Evolutionary conservation across 108 stramenopile species (phyloP), one percentile per base, ranked within the genome.

Genomic region (Cyclostephanos invisitatus): DNA sequence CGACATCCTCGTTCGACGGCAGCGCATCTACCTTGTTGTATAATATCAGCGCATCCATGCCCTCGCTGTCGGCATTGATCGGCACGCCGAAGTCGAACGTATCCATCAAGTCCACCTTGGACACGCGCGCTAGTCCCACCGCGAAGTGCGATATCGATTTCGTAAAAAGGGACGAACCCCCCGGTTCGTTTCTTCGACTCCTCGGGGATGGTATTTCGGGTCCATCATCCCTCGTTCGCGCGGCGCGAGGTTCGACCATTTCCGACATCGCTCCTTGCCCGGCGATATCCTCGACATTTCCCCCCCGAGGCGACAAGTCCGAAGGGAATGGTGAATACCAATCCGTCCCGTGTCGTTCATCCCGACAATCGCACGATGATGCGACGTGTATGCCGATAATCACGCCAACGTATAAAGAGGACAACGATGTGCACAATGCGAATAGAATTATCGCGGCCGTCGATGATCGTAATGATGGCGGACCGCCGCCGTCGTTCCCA

Each of bases 31-130:
- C 29, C 17, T 37, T 64, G 55, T 69, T 80, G 72, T 80, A 80
- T 5, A 80, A 44, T 14, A 80, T 80, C 27, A 80, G 50, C 35
- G 79, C 79, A 67, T 80, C 79, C 17, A 58, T 53, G 56, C 44
- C 24, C 49, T 70, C 35, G 7, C 51, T 69, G 53, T 55, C 46
- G 15, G 61, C n/a, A 50, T 78, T 78, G 28, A 62, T 71, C 1
- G 81, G 77, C 6, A 78, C 71, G 25, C 77, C 77, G 35, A 73
- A 78, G 51, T 78, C 77, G 48, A 67, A 73, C 20, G 72, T 78
- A 32, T 67, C 32, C 58, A 67, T 58, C 51, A 74, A 35, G 28
- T 67, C 65, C 0, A 32, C 44, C 22, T 75, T 68, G 9, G 68
- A 42, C 18, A 75, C 69, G 7, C 75, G 75, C 29, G 68, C 75